phyloP scores from a whole-genome alignment of 257 asterid genomes.

The Scutellaria galericulata region DNA sequence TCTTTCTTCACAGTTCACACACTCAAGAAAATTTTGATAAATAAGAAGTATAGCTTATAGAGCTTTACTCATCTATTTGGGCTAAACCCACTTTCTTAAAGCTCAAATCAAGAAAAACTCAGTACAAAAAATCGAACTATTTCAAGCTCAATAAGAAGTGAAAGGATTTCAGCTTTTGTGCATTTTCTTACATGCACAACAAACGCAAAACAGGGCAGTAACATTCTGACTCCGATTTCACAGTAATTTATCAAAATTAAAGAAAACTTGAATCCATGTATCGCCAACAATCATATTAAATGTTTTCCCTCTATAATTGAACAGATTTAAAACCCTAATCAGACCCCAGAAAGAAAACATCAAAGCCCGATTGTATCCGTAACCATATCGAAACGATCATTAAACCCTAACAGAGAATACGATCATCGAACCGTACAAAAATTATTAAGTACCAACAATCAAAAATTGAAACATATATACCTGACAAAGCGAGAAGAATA shows the following conservation, averaged over 20 bases:
- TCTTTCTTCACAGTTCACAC: conserved; percentile 4
- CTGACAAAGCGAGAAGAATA: conserved; percentile 17
- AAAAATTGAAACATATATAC: conserved; percentile 17
- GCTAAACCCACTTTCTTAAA: neutral
- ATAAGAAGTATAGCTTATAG: neutral
- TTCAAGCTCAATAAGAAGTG: neutral
- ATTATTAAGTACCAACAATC: neutral
- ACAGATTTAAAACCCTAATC: conserved; percentile 32
- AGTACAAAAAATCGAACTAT: neutral
- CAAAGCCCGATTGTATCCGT: conserved; percentile 1
- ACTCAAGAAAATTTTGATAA: neutral
- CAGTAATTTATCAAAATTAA: neutral
- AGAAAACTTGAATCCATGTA: neutral
- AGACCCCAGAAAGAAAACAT: conserved; percentile 18
- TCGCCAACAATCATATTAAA: neutral
- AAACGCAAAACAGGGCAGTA: neutral
- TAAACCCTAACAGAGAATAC: conserved; percentile 5
- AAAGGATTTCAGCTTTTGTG: too few species aligned
- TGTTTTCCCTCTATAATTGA: neutral
- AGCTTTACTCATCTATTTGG: neutral
- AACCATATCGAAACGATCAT: neutral
- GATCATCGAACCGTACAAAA: neutral
- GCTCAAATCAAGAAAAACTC: neutral
- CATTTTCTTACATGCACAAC: neutral
- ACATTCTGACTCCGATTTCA: neutral